Evolutionary conservation across 1,284 basidiomycete genomes (phyloP), one percentile per base, ranked within the genome.

Genomic region (Coriolopsis trogii): DNA sequence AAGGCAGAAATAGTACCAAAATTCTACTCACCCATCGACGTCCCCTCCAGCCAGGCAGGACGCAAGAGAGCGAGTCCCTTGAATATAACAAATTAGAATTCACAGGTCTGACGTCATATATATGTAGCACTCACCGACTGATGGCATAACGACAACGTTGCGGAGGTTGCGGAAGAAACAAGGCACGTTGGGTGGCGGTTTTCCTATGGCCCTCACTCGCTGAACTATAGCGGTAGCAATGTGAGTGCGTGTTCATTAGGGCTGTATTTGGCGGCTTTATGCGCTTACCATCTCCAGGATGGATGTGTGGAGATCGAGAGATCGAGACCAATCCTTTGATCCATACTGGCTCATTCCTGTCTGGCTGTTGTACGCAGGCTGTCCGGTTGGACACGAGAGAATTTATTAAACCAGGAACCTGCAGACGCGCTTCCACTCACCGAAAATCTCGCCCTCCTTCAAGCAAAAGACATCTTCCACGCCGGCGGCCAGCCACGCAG

Each of bases 101-200:
- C n/a, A n/a, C n/a, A n/a, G n/a, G n/a, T n/a, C n/a, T n/a, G n/a
- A n/a, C n/a, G n/a, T n/a, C n/a, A n/a, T n/a, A n/a, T n/a, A n/a
- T n/a, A n/a, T n/a, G n/a, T n/a, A n/a, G n/a, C 9, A 9, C 77
- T 33, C 53, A 83, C 87, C 87, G 49, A 72, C 68, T 8, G 81
- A 82, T 2, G 89, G 78, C 53, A 92, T 78, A 2, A 91, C 88
- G 2, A 91, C 84, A 9, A 85, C 82, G 62, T 91, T 91, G 59
- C 78, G 81, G 54, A 90, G 63, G 48, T 83, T 72, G 4, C 73
- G 65, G 66, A 89, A 90, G 39, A 82, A 67, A 63, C 85, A 89
- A 9, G 79, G 53, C 62, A 71, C 72, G 33, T 73, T 77, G 23
- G 67, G 66, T 1, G 87, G 87, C 1, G 89, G 88, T 61, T 79